Conservation (phyloP, 352 stramenopile species). For the Globisporangium solare region DNA sequence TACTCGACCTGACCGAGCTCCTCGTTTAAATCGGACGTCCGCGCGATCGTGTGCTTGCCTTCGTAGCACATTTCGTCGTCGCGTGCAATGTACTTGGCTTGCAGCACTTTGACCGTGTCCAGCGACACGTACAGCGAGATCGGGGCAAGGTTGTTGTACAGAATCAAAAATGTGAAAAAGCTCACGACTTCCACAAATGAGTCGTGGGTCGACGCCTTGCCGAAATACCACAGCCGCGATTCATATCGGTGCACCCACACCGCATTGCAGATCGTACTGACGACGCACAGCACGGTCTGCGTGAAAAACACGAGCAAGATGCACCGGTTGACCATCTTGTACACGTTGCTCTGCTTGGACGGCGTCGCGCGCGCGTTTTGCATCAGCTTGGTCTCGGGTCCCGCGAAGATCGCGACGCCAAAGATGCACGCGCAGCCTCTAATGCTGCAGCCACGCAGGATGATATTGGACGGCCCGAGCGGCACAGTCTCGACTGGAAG, state of each 20-base stretch:
- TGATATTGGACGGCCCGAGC: slow-evolving; percentile 67
- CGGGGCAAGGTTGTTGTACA: slow-evolving; percentile 97
- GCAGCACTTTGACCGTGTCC: slow-evolving; percentile 89
- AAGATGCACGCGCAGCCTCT: slow-evolving; percentile 55
- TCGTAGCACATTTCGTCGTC: slow-evolving; percentile 84
- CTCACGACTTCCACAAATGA: slow-evolving; percentile 52
- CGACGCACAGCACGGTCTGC: slow-evolving; percentile 51
- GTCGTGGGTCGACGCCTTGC: slow-evolving; percentile 9
- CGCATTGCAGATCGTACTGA: slow-evolving; percentile 57
- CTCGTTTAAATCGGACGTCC: slow-evolving; percentile 89
- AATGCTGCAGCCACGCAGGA: slow-evolving; percentile 78
- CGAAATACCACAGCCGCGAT: slow-evolving; percentile 46
- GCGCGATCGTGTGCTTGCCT: slow-evolving; percentile 74
- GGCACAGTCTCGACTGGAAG: slow-evolving; percentile 24
- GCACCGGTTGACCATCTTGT: slow-evolving; percentile 62
- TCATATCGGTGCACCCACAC: slow-evolving; percentile 42
- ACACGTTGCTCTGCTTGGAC: slow-evolving; percentile 74
- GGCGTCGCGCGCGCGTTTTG: slow-evolving; percentile 61
- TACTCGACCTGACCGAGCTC: slow-evolving; percentile 95
- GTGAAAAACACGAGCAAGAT: slow-evolving; percentile 69
- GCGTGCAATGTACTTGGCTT: slow-evolving; percentile 61
- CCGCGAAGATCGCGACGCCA: slow-evolving; percentile 88
- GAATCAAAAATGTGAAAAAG: slow-evolving; percentile 94
- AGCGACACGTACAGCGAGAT: slow-evolving; percentile 97
- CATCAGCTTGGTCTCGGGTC: slow-evolving; percentile 86